Evolutionary conservation across 495 filamentous ascomycete genomes (phyloP).

Genomic region (Penicillium turbatum): DNA sequence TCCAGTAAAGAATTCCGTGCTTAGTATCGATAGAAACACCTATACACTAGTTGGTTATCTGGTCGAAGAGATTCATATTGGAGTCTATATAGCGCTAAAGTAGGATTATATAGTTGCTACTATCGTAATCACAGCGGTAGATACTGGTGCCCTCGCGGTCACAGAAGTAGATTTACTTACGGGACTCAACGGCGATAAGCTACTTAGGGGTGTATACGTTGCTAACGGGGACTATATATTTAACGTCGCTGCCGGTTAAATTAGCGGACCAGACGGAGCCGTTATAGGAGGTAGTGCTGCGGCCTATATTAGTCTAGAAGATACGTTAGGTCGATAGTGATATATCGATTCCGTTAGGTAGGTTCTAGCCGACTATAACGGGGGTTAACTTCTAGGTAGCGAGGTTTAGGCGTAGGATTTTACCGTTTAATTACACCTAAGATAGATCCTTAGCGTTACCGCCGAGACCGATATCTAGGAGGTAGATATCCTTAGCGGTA

Average conservation of each 20-base stretch:
- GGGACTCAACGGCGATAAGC: slow-evolving; percentile 30
- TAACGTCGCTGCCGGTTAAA: slow-evolving; percentile 41
- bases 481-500: slow-evolving; percentile 19
- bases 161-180: slow-evolving; percentile 44
- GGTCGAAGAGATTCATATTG: slow-evolving; percentile 12
- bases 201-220: slow-evolving; percentile 53
- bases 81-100: slow-evolving; percentile 27
- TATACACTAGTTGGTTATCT: slow-evolving; percentile 49
- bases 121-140: slow-evolving; percentile 44
- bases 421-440: slow-evolving; percentile 18
- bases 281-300: slow-evolving; percentile 28
- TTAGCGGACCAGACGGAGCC: slow-evolving; percentile 43
- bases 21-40: slow-evolving; percentile 42
- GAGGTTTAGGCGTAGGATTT: slow-evolving; percentile 19
- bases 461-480: slow-evolving; percentile 31
- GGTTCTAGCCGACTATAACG: slow-evolving; percentile 26
- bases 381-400: slow-evolving; percentile 21
- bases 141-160: slow-evolving; percentile 53
- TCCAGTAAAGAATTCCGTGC: slow-evolving; percentile 48
- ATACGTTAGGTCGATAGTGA: slow-evolving; percentile 30
- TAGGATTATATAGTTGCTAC: slow-evolving; percentile 38
- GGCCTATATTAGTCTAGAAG: slow-evolving; percentile 54
- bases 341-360: slow-evolving; percentile 49
- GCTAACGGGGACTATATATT: slow-evolving; percentile 35
- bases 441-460: slow-evolving; percentile 19